A percentile compares a stretch with the other conserved stretches of the same genome.
Conservation (phyloP, 371 early-diverging fungal species). For the Nematocida parisii region DNA sequence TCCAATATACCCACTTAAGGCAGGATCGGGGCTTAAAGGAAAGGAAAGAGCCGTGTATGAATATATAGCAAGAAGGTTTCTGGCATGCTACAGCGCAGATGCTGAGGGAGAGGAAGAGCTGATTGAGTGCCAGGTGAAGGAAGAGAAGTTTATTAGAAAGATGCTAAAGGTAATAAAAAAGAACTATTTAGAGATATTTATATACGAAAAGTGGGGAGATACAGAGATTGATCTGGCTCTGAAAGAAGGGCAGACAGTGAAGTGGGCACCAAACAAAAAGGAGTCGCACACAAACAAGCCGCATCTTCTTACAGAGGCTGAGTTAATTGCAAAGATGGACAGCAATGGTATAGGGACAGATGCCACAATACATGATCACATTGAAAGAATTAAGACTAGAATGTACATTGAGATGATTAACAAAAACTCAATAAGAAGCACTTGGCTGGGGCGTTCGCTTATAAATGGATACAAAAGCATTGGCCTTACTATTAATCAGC, state of each 20-base stretch:
- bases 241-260: conserved; percentile 71
- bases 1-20: conserved; percentile 90
- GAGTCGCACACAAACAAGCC: conserved; percentile 78
- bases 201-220: conserved; percentile 84
- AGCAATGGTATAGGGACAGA: conserved; percentile 97
- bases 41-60: conserved; percentile 81
- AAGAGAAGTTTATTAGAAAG: conserved; percentile 73
- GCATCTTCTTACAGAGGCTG: conserved; percentile 79
- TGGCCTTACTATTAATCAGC: conserved; percentile 72
- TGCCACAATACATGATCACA: conserved; percentile 97
- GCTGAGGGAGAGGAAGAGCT: conserved; percentile 83
- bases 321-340: conserved; percentile 90
- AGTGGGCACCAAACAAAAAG: conserved; percentile 40
- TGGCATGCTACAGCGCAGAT: conserved; percentile 86
- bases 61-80: conserved; percentile 81
- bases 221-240: conserved; percentile 75
- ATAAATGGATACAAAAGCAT: conserved; percentile 80
- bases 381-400: conserved; percentile 84
- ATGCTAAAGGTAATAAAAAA: conserved; percentile 71
- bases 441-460: conserved; percentile 82
- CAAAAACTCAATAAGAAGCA: conserved; percentile 74
- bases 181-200: conserved; percentile 89
- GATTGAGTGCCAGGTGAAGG: conserved; percentile 73
- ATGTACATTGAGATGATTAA: conserved; percentile 78
- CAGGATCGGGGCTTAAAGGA: conserved; percentile 71